Evolutionary conservation across 108 stramenopile genomes (phyloP).

Genomic region (Cyclotella sp.): DNA sequence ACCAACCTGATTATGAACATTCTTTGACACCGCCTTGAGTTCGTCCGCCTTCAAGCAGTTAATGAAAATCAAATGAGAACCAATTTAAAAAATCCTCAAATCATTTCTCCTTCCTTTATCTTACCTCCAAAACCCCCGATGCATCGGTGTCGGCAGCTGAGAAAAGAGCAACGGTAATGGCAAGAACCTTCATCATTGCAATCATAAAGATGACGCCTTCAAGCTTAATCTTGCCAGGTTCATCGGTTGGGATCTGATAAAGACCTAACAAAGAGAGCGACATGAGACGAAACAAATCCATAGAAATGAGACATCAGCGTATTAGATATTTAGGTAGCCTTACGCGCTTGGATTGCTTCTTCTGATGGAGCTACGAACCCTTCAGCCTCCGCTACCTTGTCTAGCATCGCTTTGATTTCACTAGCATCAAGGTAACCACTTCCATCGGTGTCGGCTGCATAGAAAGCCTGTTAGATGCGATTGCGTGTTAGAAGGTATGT

Average conservation of each 20-base stretch:
- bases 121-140: neutral
- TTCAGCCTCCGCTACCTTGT: neutral
- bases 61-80: neutral
- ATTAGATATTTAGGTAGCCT: neutral
- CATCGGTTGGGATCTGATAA: neutral
- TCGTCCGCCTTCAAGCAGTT: neutral
- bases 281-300: neutral
- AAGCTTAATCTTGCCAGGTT: conserved; percentile 8
- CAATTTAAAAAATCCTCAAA: neutral
- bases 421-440: conserved; percentile 5
- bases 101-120: neutral
- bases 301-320: neutral
- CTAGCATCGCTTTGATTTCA: neutral
- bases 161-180: neutral
- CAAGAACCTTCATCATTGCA: conserved; percentile 12
- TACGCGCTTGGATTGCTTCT: conserved; percentile 3
- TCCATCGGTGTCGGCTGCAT: neutral
- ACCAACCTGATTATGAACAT: neutral
- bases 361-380: conserved; percentile 2
- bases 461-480: neutral
- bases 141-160: neutral
- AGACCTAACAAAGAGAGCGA: neutral
- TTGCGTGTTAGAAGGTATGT: neutral
- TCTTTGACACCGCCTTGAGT: neutral
- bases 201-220: neutral